Base-by-base conservation (phyloP, 1,139 yeast genomes). In the Candida sanyaensis region DNA sequence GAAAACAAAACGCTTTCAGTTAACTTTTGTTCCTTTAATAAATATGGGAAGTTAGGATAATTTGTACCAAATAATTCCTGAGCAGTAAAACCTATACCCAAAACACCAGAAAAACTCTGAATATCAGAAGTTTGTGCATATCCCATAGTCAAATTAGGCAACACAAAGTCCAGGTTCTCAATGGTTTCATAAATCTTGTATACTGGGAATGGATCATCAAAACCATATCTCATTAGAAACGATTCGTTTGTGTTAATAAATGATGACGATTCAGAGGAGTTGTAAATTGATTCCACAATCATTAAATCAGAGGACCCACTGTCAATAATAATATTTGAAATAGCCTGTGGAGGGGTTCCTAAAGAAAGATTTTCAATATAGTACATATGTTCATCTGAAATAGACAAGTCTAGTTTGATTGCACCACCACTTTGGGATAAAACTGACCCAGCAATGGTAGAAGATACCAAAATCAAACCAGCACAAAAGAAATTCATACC, bases 231-330 rank as follows among this genome's bases (percentile, higher is more conserved):
- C 47, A 8, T 40, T 37, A 41, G 44, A 54, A 3, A 37, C 31
- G 11, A 47, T 41, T 9, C 42, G 47, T 11, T 36, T 2, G 56
- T 50, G 34, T 55, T 46, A 30, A 44, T 23, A 31, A 51, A 54
- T 3, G 58, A 45, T 2, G 46, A 26, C 12, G 65, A 60, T 6
- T 46, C 39, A 5, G 43, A 29, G 6, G 42, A 29, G 12, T 50
- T 32, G 41, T 48, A 63, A n/a, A 43, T 42, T 1, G 47, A 28
- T 4, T 43, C 33, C n/a, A 54, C 39, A 8, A 63, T 40, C 4
- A 59, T 54, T 33, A 62, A 53, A 42, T 61, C 65, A 5, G 65
- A 50, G 11, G 65, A 62, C 2, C 66, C 66, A 21, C 65, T 60
- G 41, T 62, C 67, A 4, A 63, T 43, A 4, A 55, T 48, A 17